phyloP scores from a whole-genome alignment of 208 protist species.

The Acanthamoeba sp. region DNA sequence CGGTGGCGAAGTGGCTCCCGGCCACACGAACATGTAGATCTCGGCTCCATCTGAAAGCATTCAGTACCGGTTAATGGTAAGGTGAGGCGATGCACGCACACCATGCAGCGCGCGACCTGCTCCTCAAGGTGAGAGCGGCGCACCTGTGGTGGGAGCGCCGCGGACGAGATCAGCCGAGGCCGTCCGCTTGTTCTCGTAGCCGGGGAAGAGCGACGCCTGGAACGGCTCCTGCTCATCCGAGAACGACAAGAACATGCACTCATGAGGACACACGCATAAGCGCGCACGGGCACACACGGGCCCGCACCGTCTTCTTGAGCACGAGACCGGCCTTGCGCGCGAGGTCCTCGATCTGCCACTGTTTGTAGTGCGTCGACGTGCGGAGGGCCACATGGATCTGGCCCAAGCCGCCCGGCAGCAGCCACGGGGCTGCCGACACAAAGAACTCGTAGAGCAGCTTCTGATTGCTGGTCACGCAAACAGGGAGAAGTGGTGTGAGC shows the following conservation, averaged over 20 bases:
- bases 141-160: not conserved
- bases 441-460: conserved; percentile 31
- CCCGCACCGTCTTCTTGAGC: not conserved
- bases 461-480: not conserved
- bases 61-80: too few species aligned
- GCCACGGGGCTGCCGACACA: not conserved
- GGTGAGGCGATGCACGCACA: too few species aligned
- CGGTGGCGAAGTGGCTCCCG: not conserved
- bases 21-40: conserved; percentile 1
- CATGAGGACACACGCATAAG: not conserved
- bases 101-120: too few species aligned
- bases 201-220: not conserved
- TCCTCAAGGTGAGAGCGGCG: not conserved
- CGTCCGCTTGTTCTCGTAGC: conserved; percentile 10
- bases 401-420: not conserved
- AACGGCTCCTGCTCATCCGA: not conserved
- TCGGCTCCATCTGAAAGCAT: not conserved
- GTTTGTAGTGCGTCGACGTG: not conserved
- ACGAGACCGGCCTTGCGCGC: not conserved
- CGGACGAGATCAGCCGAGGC: not conserved
- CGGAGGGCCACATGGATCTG: conserved; percentile 28
- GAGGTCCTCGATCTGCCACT: not conserved
- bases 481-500: not conserved
- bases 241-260: not conserved
- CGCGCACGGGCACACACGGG: not conserved